Evolutionary conservation across 371 early-diverging fungal species (phyloP).

Genomic region (Mortierella sp.): DNA sequence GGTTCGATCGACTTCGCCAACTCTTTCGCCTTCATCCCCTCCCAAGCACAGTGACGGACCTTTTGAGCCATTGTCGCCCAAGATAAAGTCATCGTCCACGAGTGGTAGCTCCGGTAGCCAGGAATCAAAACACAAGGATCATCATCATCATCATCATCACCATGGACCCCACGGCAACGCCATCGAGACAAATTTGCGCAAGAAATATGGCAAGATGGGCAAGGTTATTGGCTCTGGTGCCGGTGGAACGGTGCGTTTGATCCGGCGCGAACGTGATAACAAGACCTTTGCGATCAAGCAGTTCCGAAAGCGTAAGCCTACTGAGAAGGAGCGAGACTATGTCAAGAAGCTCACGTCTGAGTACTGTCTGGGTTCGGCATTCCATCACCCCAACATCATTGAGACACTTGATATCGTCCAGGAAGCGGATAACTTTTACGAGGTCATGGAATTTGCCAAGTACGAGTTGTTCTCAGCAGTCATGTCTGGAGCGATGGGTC

Average conservation of each 20-base stretch:
- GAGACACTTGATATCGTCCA: slow-evolving; percentile 83
- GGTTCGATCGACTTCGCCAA: slow-evolving; percentile 23
- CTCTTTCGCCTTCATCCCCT: slow-evolving; percentile 25
- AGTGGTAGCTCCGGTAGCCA: neutral
- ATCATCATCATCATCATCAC: neutral
- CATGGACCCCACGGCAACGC: slow-evolving; percentile 22
- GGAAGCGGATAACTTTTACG: slow-evolving; percentile 65
- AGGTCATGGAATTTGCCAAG: slow-evolving; percentile 88
- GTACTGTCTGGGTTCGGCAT: slow-evolving; percentile 81
- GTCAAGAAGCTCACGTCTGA: slow-evolving; percentile 84
- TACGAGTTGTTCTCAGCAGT: slow-evolving; percentile 79
- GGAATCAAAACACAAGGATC: neutral
- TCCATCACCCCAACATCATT: slow-evolving; percentile 88
- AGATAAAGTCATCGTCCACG: slow-evolving; percentile 10
- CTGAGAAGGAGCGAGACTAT: slow-evolving; percentile 81
- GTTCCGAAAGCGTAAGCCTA: slow-evolving; percentile 72
- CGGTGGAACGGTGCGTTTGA: slow-evolving; percentile 77
- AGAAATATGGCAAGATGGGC: slow-evolving; percentile 37
- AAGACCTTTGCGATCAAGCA: slow-evolving; percentile 81
- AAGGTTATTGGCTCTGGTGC: slow-evolving; percentile 73
- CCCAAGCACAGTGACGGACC: neutral
- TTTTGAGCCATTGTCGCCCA: slow-evolving; percentile 1
- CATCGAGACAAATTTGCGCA: slow-evolving; percentile 20
- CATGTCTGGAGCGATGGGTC: slow-evolving; percentile 70
- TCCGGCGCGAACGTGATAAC: slow-evolving; percentile 60